Conservation (phyloP, 2,329 filamentous ascomycete genomes). For the Xylaria sp. region DNA sequence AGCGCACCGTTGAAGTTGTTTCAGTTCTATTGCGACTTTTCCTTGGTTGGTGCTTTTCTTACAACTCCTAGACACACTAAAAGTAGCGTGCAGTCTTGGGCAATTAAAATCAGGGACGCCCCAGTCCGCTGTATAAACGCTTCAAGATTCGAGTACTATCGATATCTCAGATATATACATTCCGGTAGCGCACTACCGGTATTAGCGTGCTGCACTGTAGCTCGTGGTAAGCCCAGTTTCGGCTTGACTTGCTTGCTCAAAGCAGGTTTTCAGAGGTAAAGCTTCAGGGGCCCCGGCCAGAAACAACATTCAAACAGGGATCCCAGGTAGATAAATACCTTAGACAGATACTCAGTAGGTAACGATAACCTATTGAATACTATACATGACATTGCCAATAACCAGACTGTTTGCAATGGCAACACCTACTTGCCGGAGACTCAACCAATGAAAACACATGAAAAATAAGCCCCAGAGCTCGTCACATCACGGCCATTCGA, state of each 20-base stretch:
- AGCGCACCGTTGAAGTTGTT: background rate
- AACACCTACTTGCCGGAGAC: background rate
- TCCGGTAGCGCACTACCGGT: background rate
- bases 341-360: too few species aligned
- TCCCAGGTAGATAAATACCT: background rate
- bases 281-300: background rate
- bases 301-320: background rate
- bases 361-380: background rate
- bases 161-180: background rate
- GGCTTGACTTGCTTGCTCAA: slow-evolving; percentile 33
- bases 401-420: background rate
- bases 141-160: background rate
- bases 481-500: background rate
- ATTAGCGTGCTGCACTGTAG: background rate
- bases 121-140: background rate
- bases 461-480: background rate
- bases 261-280: background rate
- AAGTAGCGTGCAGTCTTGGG: background rate
- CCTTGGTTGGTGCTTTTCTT: background rate
- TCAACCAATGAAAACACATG: background rate
- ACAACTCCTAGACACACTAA: background rate
- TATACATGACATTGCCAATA: background rate
- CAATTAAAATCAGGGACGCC: background rate
- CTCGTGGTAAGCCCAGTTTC: slow-evolving; percentile 14
- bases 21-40: background rate